Evolutionary conservation across 1,139 yeast genomes (phyloP).

Genomic region (Geotrichum klebahnii): DNA sequence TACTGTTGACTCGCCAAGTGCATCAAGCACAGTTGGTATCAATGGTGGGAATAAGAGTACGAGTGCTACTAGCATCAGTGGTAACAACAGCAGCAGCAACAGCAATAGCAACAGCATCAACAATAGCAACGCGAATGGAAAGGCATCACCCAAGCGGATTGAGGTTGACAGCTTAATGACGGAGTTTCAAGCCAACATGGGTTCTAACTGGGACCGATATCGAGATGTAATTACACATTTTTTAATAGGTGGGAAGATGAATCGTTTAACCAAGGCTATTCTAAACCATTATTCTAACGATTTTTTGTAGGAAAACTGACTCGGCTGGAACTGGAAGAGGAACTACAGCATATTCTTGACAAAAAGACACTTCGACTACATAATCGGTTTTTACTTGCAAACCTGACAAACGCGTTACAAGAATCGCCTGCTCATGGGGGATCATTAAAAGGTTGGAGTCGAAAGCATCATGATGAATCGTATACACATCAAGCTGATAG

Average conservation of each 20-base stretch:
- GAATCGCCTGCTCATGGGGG: slow-evolving; percentile 60
- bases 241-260: slow-evolving; percentile 51
- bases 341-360: slow-evolving; percentile 54
- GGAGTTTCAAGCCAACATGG: slow-evolving; percentile 67
- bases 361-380: slow-evolving; percentile 56
- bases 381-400: slow-evolving; percentile 73
- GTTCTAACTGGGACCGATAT: slow-evolving; percentile 79
- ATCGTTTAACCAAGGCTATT: not conserved
- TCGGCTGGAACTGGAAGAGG: slow-evolving; percentile 62
- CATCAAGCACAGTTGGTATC: too few relatives aligned
- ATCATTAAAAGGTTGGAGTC: slow-evolving; percentile 47
- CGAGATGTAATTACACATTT: slow-evolving; percentile 74
- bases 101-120: not conserved
- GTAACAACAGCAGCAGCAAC: not conserved
- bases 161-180: slow-evolving; percentile 71
- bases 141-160: slow-evolving; percentile 41
- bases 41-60: not conserved
- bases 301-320: slow-evolving; percentile 55
- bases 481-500: slow-evolving; percentile 36
- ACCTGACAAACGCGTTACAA: slow-evolving; percentile 77
- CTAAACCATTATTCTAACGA: too few relatives aligned
- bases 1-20: too few relatives aligned
- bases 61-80: not conserved
- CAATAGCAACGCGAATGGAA: not conserved
- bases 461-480: slow-evolving; percentile 36